Evolutionary conservation across 2,329 filamentous ascomycete genomes (phyloP).

Genomic region (Conoideocrella luteorostrata): DNA sequence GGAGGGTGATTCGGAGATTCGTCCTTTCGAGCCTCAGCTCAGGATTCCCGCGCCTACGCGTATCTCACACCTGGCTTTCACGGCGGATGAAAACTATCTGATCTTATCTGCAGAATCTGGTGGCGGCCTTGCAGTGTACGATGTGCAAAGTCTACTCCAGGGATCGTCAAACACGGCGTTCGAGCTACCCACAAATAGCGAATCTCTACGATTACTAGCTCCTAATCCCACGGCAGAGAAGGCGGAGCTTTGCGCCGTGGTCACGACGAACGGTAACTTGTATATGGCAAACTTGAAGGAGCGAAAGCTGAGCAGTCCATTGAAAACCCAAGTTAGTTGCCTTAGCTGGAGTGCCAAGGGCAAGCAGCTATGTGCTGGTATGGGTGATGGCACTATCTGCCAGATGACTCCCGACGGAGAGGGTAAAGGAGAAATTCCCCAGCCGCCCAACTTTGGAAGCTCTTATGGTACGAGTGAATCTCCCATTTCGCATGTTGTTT

Average conservation of each 20-base stretch:
- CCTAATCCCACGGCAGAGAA: conserved; percentile 74
- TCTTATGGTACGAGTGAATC: conserved; percentile 54
- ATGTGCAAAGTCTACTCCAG: conserved; percentile 61
- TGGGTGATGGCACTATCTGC: conserved; percentile 69
- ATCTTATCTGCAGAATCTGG: conserved; percentile 76
- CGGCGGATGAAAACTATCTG: conserved; percentile 79
- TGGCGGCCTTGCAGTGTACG: conserved; percentile 78
- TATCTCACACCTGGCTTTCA: conserved; percentile 85
- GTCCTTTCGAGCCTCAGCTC: conserved; percentile 66
- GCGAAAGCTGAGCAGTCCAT: conserved; percentile 52
- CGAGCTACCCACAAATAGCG: conserved; percentile 70
- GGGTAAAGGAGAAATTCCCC: conserved; percentile 71
- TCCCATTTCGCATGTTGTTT: conserved; percentile 8
- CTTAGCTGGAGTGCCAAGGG: conserved; percentile 88
- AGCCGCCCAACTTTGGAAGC: conserved; percentile 60
- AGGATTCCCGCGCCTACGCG: conserved; percentile 66
- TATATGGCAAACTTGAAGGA: conserved; percentile 76
- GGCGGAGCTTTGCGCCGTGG: conserved; percentile 70
- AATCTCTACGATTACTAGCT: conserved; percentile 64
- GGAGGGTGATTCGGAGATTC: conserved; percentile 56
- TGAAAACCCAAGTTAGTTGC: conserved; percentile 73
- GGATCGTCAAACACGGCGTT: conserved; percentile 63
- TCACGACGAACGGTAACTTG: conserved; percentile 75
- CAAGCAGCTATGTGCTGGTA: conserved; percentile 84
- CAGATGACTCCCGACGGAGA: conserved; percentile 81